Conservation (phyloP, 1,284 basidiomycete genomes). For the Sanghuangporus sanghuang region DNA sequence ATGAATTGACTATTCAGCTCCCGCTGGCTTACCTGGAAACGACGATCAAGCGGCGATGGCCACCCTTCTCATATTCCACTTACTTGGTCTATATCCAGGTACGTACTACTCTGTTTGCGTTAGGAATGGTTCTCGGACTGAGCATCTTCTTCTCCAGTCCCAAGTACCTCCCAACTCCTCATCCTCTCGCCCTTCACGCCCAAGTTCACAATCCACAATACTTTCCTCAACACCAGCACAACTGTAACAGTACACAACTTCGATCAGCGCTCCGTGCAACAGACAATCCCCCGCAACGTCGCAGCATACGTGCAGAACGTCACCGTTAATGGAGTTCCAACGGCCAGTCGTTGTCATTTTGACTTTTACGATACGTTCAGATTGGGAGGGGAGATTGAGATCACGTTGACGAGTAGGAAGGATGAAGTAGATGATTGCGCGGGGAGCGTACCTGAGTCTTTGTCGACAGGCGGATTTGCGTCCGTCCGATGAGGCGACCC, state of each 20-base stretch:
- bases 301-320: constrained; percentile 36
- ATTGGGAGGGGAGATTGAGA: constrained; percentile 55
- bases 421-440: constrained; percentile 44
- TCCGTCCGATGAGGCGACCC: constrained; percentile 25
- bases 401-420: constrained; percentile 56
- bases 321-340: constrained; percentile 29
- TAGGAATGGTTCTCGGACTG: neutral
- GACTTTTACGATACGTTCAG: constrained; percentile 67
- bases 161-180: constrained; percentile 35
- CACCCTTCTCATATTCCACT: constrained; percentile 54
- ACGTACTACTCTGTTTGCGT: constrained; percentile 1
- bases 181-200: constrained; percentile 38
- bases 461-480: constrained; percentile 60
- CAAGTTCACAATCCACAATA: constrained; percentile 39
- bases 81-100: constrained; percentile 60
- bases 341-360: constrained; percentile 51
- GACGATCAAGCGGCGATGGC: constrained; percentile 71
- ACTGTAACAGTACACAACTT: constrained; percentile 34
- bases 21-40: constrained; percentile 42
- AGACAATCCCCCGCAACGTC: constrained; percentile 31
- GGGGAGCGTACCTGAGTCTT: constrained; percentile 50
- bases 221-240: constrained; percentile 34
- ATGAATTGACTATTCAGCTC: neutral
- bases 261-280: constrained; percentile 31
- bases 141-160: constrained; percentile 25